Conservation (phyloP, 306 rosid genomes). For the Neltuma alba region DNA sequence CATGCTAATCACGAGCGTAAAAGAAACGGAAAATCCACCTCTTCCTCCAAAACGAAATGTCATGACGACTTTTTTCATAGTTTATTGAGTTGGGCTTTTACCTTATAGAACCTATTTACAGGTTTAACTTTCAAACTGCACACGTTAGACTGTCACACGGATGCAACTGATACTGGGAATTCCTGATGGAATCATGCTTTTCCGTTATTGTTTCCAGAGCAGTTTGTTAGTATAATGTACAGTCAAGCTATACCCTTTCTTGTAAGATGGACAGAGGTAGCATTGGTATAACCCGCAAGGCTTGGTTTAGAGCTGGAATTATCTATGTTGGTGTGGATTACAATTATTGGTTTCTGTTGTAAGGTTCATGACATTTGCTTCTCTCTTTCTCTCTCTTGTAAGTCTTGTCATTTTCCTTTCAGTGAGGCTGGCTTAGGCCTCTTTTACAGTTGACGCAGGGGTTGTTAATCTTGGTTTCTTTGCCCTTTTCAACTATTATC, state of each 20-base stretch:
- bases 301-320: not conserved
- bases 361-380: too few species aligned
- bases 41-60: too few species aligned
- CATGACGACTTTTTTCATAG: too few species aligned
- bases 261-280: not conserved
- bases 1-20: not conserved
- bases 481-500: not conserved
- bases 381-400: not conserved
- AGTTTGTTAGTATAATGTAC: not conserved
- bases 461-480: not conserved
- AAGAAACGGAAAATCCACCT: not conserved
- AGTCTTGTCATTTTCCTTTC: not conserved
- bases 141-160: not conserved
- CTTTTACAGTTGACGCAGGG: not conserved
- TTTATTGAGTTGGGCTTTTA: slow-evolving; percentile 9
- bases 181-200: not conserved
- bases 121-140: slow-evolving; percentile 12
- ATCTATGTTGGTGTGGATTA: not conserved
- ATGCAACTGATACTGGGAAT: slow-evolving; percentile 2
- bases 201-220: not conserved
- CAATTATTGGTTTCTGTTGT: not conserved
- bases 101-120: not conserved
- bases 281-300: not conserved
- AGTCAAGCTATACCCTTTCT: not conserved
- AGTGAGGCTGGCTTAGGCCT: not conserved